Base-by-base conservation (phyloP, 768 basidiomycete genomes). In the Russula olivacea region DNA sequence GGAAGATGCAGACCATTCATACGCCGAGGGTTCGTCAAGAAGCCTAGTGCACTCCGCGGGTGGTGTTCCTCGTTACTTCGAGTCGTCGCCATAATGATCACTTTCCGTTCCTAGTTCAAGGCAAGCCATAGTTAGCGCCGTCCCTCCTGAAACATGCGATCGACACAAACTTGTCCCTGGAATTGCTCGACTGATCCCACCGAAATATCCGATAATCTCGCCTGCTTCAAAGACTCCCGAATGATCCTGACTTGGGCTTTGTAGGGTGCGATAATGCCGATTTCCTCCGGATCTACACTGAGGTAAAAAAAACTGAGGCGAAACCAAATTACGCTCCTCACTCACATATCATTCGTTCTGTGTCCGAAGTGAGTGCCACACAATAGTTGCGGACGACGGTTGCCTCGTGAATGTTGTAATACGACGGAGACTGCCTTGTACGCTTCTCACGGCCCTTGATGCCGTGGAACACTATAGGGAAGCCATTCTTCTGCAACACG, bases 241-340 rank as follows among this genome's bases (percentile, higher is more conserved):
- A 79, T 75, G 48, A 72, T 74, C 61, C 67, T 68, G 10, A 69
- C 70, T 57, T 79, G 78, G 0, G 76, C 77, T 52, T 71, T 70
- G 59, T 79, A 79, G 0, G 78, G 78, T 4, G 76, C 68, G 49
- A 79, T 76, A 9, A 79, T 64, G 0, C 78, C 78, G 43, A 79
- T 77, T 6, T 76, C 69, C 1, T 62, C 53, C 14, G 71, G 64
- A 1, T 50, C 76, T 76, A 49, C 3, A 4, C 9, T 0, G 38
- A 40, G 28, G 19, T 48, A 5, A 25, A 21, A 21, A 50, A 19
- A 43, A 14, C 45, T 28, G 14, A 1, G 23, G 12, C 28, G n/a
- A 25, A 55, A 54, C 1, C 17, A n/a, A 32, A 19, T 45, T 28
- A 40, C 25, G 21, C 5, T 10, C 7, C 25, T 45, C 17, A 68